phyloP scores from a whole-genome alignment of 225 moss, liverwort and hornwort genomes.

The Thuidium tamariscinum region DNA sequence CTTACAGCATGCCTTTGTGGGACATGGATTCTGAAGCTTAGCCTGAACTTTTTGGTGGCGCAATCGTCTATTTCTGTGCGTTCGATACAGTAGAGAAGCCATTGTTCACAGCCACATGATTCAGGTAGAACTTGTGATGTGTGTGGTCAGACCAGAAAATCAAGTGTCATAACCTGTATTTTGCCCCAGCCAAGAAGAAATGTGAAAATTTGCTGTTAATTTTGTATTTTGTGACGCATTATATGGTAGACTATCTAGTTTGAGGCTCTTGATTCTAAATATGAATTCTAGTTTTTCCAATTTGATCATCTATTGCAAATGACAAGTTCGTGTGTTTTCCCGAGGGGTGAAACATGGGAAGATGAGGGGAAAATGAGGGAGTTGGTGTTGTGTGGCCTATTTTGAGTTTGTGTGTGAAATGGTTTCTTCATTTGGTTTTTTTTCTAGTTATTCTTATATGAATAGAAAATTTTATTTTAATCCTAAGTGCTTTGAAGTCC shows the following conservation, averaged over 20 bases:
- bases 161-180: not conserved
- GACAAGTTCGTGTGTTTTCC: not conserved
- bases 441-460: not conserved
- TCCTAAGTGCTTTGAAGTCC: fast-evolving
- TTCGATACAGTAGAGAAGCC: not conserved
- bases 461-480: too few relatives aligned
- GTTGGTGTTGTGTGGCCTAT: not conserved
- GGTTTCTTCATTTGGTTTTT: not conserved
- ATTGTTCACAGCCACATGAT: not conserved
- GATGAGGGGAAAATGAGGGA: not conserved
- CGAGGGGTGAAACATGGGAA: not conserved
- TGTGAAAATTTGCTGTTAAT: not conserved
- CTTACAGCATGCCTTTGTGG: not conserved
- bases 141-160: not conserved
- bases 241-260: too few relatives aligned
- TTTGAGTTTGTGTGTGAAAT: not conserved
- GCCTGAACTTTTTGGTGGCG: not conserved
- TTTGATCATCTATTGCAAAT: not conserved
- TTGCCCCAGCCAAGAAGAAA: not conserved
- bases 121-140: not conserved
- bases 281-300: not conserved
- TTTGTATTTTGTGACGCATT: not conserved
- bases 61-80: not conserved
- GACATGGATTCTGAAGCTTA: not conserved
- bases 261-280: not conserved